These are phyloP conservation scores for Colletotrichum sp. DNA, from an alignment of 2,329 filamentous ascomycete genomes.

Conservation along the genomic window DNA sequence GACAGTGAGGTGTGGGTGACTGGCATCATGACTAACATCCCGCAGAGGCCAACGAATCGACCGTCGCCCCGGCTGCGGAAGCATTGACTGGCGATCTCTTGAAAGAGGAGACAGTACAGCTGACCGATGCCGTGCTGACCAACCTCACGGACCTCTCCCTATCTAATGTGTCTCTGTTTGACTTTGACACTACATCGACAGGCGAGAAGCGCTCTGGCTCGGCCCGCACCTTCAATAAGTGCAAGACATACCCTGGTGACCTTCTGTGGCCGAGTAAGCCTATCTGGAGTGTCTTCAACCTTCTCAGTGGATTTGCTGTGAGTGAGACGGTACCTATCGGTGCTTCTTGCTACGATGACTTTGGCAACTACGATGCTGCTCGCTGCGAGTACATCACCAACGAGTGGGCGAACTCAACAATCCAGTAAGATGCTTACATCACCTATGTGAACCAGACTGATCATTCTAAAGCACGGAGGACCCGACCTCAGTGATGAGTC, in stretches of 20 bases:
- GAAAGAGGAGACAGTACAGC: background rate
- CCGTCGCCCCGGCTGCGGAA: background rate
- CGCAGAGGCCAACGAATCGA: background rate
- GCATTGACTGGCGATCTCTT: background rate
- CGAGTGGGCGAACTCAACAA: conserved; percentile 31
- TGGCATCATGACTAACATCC: background rate
- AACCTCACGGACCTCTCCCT: conserved; percentile 33
- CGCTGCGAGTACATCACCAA: conserved; percentile 28
- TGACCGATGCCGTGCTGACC: conserved; percentile 35
- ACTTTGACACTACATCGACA: background rate
- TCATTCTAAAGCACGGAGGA: conserved; percentile 31
- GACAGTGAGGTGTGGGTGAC: background rate
- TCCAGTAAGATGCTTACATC: conserved; percentile 22
- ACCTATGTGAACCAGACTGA: background rate
- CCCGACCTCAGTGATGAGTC: conserved; percentile 45
- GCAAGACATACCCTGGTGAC: conserved; percentile 38
- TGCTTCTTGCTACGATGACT: conserved; percentile 33
- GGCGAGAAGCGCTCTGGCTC: background rate
- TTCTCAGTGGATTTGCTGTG: conserved; percentile 34
- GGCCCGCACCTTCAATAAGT: conserved; percentile 30
- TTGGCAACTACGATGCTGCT: conserved; percentile 27
- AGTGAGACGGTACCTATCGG: conserved; percentile 36
- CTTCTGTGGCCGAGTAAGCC: conserved; percentile 27
- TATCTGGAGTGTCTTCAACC: conserved; percentile 36
- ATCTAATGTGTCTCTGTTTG: conserved; percentile 35